Base-by-base conservation (phyloP, 1,139 yeast species). In the Saccharomycopsis phalli region DNA sequence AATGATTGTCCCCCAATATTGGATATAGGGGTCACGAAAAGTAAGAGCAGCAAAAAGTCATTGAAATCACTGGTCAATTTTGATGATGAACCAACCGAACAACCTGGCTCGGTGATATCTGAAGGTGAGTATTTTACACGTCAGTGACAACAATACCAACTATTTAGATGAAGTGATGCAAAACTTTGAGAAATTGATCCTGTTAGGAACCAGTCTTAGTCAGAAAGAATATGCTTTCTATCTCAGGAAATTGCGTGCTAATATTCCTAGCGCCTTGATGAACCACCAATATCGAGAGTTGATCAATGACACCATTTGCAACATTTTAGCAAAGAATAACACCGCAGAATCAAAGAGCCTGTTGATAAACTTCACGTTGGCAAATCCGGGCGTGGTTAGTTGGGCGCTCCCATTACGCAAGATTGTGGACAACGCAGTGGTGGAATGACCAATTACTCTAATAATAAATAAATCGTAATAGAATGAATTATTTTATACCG, bases 331-430 rank as follows among this genome's bases (percentile, higher is more conserved):
- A 6, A 31, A 41, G 11, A 35, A 43, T 17, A 46, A 46, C 17
- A 34, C 39, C 2, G 36, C 31, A 7, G 42, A 37, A n/a, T 59
- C 53, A 49, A 61, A 56, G 44, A 53, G 47, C 51, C 56, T 34
- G 48, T 66, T 48, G 49, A 70, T 55, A 5, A 60, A 62, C 38
- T 74, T 69, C 53, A 71, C 73, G 69, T 59, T 74, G 58, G 51
- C 55, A 3, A 67, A 71, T 47, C 71, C 64, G 42, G 77, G 77
- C 2, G 70, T 70, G 3, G 66, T 76, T 38, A 47, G 56, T 13
- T 76, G 83, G 82, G 69, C 76, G 41, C 59, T 68, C 17, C 76
- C 81, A 3, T 55, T 76, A 36, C 66, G 73, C 41, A 71, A 69
- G 49, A 53, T 74, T 2, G 53, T 74, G 20, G 76, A 69, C 42